A percentile compares a stretch with the other conserved stretches of the same genome.
Conservation (phyloP, 2,329 filamentous ascomycete genomes). For the Shiraia sp. region DNA sequence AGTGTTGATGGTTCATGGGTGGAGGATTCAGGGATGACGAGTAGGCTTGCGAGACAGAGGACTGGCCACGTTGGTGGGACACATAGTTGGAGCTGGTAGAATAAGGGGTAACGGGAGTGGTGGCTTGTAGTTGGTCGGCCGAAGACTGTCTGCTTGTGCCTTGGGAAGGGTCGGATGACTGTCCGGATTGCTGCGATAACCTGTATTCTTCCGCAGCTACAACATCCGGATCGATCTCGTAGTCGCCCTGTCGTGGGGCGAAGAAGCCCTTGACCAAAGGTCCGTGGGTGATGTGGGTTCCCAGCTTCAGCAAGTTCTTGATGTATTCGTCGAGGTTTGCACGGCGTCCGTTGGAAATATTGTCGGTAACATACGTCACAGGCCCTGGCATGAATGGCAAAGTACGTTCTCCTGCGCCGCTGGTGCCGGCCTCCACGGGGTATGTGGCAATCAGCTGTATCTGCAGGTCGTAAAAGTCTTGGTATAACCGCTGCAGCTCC, state of each 20-base stretch:
- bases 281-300: conserved; percentile 80
- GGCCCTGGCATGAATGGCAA: conserved; percentile 98
- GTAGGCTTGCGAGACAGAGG: conserved; percentile 34
- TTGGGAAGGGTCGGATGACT: conserved; percentile 43
- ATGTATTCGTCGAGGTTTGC: conserved; percentile 96
- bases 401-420: conserved; percentile 71
- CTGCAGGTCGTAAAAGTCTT: conserved; percentile 99
- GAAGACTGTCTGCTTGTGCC: conserved; percentile 43
- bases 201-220: conserved; percentile 70
- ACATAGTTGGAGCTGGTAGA: conserved; percentile 45
- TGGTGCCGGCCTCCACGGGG: conserved; percentile 89
- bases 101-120: conserved; percentile 41
- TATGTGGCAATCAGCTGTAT: conserved; percentile 92
- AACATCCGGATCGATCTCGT: conserved; percentile 79
- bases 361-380: conserved; percentile 97
- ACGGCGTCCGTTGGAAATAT: conserved; percentile 88
- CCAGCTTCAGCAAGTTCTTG: conserved; percentile 83
- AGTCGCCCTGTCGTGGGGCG: conserved; percentile 84
- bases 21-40: conserved; percentile 37
- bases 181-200: conserved; percentile 62
- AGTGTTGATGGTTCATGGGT: conserved; percentile 44
- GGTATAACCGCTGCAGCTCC: conserved; percentile 93
- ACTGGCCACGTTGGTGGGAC: conserved; percentile 48
- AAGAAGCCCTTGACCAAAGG: conserved; percentile 89
- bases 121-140: conserved; percentile 43